These are phyloP conservation scores for Prototheca wickerhamii DNA, from an alignment of 163 green algal genomes.

Conservation along the genomic window DNA sequence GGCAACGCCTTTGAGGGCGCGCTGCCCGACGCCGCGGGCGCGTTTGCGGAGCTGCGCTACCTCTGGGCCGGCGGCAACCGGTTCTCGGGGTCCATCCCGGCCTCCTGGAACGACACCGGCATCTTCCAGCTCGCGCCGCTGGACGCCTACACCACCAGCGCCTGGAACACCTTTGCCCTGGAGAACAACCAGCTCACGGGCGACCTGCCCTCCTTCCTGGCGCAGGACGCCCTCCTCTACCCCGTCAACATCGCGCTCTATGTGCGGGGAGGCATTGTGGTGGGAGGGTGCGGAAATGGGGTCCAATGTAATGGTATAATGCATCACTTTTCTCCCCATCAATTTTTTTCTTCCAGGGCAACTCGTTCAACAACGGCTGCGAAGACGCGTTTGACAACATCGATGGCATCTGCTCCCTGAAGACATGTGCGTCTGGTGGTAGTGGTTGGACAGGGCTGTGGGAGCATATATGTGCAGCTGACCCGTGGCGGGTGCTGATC, in stretches of 20 bases:
- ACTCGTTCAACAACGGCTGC: slow-evolving; percentile 8
- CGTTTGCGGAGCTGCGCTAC: slow-evolving; percentile 4
- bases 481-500: too few species aligned
- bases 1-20: slow-evolving; percentile 8
- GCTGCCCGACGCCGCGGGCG: not conserved
- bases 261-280: not conserved
- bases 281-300: not conserved
- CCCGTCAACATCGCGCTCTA: not conserved
- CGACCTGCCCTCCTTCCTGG: slow-evolving; percentile 7
- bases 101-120: not conserved
- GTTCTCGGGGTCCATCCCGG: slow-evolving; percentile 12
- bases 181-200: slow-evolving; percentile 17
- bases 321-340: too few species aligned
- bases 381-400: not conserved
- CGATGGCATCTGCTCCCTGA: not conserved
- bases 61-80: slow-evolving; percentile 11
- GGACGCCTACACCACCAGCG: not conserved
- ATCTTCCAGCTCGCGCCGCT: not conserved
- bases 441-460: not conserved
- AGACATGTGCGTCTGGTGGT: not conserved
- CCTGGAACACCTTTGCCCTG: slow-evolving; percentile 12
- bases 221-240: not conserved
- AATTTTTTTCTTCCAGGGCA: not conserved
- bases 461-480: not conserved
- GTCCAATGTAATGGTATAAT: too few species aligned